Percentiles rank a stretch among this genome's conserved stretches.
Evolutionary conservation across 129 eudicot species (phyloP).

Genomic region (Lactuca sativa): DNA sequence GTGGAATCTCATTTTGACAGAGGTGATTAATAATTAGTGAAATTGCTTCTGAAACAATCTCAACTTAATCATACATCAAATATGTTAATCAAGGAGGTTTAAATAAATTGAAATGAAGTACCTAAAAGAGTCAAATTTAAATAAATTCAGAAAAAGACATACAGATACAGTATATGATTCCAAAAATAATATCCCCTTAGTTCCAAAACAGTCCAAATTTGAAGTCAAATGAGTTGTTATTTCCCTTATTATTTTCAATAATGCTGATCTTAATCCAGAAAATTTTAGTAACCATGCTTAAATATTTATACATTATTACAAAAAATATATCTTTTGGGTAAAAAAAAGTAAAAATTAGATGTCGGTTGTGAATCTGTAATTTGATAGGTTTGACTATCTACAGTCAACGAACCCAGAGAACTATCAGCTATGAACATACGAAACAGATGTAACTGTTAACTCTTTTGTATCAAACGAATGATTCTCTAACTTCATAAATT

Average conservation of each 20-base stretch:
- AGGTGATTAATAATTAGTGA: not conserved
- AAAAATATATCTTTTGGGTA: not conserved
- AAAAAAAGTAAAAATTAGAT: slow-evolving; percentile 9
- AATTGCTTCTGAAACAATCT: not conserved
- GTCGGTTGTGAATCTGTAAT: not conserved
- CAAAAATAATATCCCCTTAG: slow-evolving; percentile 5
- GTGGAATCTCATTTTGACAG: too few relatives aligned
- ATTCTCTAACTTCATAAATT: not conserved
- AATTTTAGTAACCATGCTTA: not conserved
- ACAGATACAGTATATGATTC: slow-evolving; percentile 4
- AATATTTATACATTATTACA: not conserved
- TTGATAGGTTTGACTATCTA: slow-evolving; percentile 10
- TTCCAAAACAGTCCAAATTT: slow-evolving; percentile 13
- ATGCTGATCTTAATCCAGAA: not conserved
- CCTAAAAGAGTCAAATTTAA: not conserved
- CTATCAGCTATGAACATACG: slow-evolving; percentile 6
- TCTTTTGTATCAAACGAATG: not conserved
- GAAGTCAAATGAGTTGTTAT: slow-evolving; percentile 16
- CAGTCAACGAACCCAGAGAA: slow-evolving; percentile 18
- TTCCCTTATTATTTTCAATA: not conserved
- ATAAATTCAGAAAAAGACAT: slow-evolving; percentile 5
- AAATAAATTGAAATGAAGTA: not conserved
- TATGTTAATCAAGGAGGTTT: too few relatives aligned
- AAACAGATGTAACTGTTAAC: slow-evolving; percentile 1
- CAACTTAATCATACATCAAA: too few relatives aligned